Conservation (phyloP, 2,329 filamentous ascomycete species). For the Clonostachys solani region DNA sequence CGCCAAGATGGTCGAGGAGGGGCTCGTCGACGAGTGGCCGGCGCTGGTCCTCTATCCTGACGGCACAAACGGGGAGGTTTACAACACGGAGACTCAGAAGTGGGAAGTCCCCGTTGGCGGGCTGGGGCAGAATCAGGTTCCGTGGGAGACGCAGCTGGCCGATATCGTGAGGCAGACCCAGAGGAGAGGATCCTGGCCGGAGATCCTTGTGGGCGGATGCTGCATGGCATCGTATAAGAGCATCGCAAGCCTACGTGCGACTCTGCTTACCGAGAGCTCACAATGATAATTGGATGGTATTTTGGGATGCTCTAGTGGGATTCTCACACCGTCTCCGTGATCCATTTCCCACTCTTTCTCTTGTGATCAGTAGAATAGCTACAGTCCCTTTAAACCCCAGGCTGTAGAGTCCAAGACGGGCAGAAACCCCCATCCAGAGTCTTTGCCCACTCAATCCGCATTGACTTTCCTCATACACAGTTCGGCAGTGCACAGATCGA, state of each 20-base stretch:
- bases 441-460: too few relatives aligned
- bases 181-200: constrained; percentile 31
- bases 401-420: too few relatives aligned
- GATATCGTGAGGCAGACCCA: constrained; percentile 30
- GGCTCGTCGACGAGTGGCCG: constrained; percentile 35
- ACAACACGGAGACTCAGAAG: constrained; percentile 57
- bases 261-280: background rate
- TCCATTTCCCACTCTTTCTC: too few relatives aligned
- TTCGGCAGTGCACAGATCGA: too few relatives aligned
- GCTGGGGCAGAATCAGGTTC: constrained; percentile 9
- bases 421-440: too few relatives aligned
- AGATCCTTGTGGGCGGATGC: constrained; percentile 48
- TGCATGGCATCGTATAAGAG: constrained; percentile 40
- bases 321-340: too few relatives aligned
- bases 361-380: too few relatives aligned
- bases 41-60: constrained; percentile 63
- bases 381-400: too few relatives aligned
- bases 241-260: constrained; percentile 17
- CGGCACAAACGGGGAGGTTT: constrained; percentile 63
- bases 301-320: too few relatives aligned
- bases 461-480: too few relatives aligned
- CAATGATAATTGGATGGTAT: too few relatives aligned
- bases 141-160: constrained; percentile 43
- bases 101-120: constrained; percentile 43
- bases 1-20: constrained; percentile 22